These are phyloP conservation scores for Picochlorum sp. DNA, from an alignment of 139 green algal genomes.

Conservation along the genomic window DNA sequence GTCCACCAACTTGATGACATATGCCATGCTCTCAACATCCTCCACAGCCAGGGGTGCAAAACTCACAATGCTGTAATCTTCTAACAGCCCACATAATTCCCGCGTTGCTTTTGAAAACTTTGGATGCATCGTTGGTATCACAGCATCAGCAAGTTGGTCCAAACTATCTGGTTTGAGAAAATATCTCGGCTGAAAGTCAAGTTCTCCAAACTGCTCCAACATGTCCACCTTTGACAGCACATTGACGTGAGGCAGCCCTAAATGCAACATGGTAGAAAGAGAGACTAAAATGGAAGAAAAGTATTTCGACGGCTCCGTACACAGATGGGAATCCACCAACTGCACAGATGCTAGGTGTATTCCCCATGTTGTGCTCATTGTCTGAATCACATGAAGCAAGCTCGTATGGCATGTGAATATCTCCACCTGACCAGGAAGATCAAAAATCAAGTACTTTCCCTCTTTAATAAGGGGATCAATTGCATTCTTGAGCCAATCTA, in stretches of 20 bases:
- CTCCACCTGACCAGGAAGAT: slow-evolving; percentile 97
- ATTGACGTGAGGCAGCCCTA: slow-evolving; percentile 89
- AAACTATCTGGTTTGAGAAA: slow-evolving; percentile 85
- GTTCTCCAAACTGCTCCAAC: slow-evolving; percentile 75
- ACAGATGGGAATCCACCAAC: slow-evolving; percentile 87
- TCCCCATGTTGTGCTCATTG: slow-evolving; percentile 43
- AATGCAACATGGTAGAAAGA: slow-evolving; percentile 88
- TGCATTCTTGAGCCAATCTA: slow-evolving; percentile 88
- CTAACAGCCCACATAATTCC: slow-evolving; percentile 45
- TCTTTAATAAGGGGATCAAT: slow-evolving; percentile 28
- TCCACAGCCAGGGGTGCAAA: slow-evolving; percentile 82
- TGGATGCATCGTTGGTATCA: slow-evolving; percentile 32
- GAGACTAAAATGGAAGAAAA: slow-evolving; percentile 66
- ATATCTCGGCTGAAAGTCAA: slow-evolving; percentile 83
- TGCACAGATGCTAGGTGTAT: slow-evolving; percentile 57
- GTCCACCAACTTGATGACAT: slow-evolving; percentile 53
- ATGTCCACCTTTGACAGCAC: slow-evolving; percentile 81
- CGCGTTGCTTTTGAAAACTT: slow-evolving; percentile 17
- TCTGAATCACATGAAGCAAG: slow-evolving; percentile 80
- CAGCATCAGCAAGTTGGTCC: slow-evolving; percentile 48
- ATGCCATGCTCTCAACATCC: slow-evolving; percentile 48
- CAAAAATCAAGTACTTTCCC: slow-evolving; percentile 81
- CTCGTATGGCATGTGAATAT: slow-evolving; percentile 85
- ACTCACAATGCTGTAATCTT: slow-evolving; percentile 81
- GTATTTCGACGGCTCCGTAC: slow-evolving; percentile 76